phyloP scores from a whole-genome alignment of 495 filamentous ascomycete genomes.

The Endocarpon pusillum region DNA sequence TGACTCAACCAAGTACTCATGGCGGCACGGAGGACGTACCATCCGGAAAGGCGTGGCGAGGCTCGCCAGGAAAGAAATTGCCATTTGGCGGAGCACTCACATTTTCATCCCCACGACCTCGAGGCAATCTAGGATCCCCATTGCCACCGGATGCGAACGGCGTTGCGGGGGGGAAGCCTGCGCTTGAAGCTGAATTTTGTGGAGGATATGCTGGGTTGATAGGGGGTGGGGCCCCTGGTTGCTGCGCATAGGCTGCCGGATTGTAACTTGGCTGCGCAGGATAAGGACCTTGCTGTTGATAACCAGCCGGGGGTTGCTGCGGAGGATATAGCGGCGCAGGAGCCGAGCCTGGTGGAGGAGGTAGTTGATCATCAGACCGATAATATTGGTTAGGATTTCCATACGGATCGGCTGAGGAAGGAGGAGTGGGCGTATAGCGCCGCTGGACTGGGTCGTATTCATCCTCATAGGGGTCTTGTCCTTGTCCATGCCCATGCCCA shows the following conservation, averaged over 20 bases:
- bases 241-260: conserved; percentile 29
- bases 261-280: conserved; percentile 18
- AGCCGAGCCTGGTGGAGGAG: conserved; percentile 26
- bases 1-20: conserved; percentile 11
- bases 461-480: conserved; percentile 27
- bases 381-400: conserved; percentile 19
- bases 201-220: conserved; percentile 20
- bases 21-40: conserved; percentile 20
- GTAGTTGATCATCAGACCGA: conserved; percentile 23
- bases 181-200: conserved; percentile 15
- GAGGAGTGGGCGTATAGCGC: conserved; percentile 22
- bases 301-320: too few species aligned
- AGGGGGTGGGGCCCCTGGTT: conserved; percentile 26
- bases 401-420: conserved; percentile 6
- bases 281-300: too few species aligned
- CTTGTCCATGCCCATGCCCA: too few species aligned
- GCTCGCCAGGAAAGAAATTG: conserved; percentile 21
- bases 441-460: conserved; percentile 28
- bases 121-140: conserved; percentile 26
- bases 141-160: too few species aligned
- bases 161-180: too few species aligned
- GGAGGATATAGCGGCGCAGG: conserved; percentile 13
- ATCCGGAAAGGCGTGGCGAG: conserved; percentile 20
- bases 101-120: conserved; percentile 40
- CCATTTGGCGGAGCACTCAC: conserved; percentile 31